Evolutionary conservation across 2,329 filamentous ascomycete genomes (phyloP), one percentile per base, ranked within the genome.

Genomic region (Trematosphaeria pertusa): DNA sequence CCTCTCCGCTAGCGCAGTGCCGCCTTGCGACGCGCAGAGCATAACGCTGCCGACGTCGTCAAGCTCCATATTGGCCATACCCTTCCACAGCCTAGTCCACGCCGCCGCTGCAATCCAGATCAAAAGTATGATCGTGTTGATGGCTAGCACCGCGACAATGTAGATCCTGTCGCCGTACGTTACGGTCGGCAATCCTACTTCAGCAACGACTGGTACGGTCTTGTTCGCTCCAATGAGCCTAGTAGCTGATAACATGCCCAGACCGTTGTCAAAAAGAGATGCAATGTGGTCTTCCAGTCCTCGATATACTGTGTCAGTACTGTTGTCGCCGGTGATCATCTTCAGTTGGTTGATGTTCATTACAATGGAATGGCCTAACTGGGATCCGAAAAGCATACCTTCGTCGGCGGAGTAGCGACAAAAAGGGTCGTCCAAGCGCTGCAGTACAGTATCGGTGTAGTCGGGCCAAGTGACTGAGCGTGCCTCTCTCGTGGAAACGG

Each of bases 211-310:
- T 20, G 32, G 17, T n/a, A 30, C 22, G n/a, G 41, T 43, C 33
- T 37, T 18, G 15, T 36, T 43, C 3, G 33, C 20, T 2, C 32
- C 41, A 10, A 43, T 26, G 2, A 43, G 33, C 7, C 41, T 32
- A 11, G 41, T 43, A 1, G 41, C 41, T 14, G 41, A 43, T 7
- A 43, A 24, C 41, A 43, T 43, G 5, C 41, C 41, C 11, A 37
- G 32, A 18, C 35, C 30, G 18, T 49, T 49, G 31, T 49, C 46
- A 7, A 44, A 33, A 10, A 49, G 28, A n/a, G 31, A 37, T 15
- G 35, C 46, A 18, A 49, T 19, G 17, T 35, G 44, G 31, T 40
- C 30, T 20, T 44, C 22, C 3, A 49, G 26, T 5, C 35, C 41
- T 32, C 33, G 14, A 22, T 18, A 37, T 12, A 35, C 7, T 8